These are phyloP conservation scores for Zygotorulaspora florentina DNA, from an alignment of 805 yeast genomes.

Conservation along the genomic window DNA sequence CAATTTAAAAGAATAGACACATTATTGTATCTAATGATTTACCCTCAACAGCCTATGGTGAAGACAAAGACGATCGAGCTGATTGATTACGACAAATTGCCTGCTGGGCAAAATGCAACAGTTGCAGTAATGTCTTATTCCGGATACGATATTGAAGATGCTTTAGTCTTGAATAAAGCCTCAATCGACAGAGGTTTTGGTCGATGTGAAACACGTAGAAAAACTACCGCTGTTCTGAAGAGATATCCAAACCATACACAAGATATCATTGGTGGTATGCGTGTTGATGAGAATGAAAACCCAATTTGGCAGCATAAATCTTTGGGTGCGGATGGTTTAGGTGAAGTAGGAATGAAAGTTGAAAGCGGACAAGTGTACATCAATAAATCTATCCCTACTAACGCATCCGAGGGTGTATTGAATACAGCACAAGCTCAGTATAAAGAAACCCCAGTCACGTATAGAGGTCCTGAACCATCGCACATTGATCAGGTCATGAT, in stretches of 20 bases:
- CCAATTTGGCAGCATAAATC: conserved; percentile 85
- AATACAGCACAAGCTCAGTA: conserved; percentile 46
- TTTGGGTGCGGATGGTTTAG: conserved; percentile 91
- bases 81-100: conserved; percentile 90
- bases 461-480: conserved; percentile 93
- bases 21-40: conserved; percentile 88
- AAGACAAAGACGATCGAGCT: conserved; percentile 95
- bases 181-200: conserved; percentile 97
- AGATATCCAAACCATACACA: conserved; percentile 91
- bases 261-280: conserved; percentile 88
- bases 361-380: conserved; percentile 92
- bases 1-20: conserved; percentile 96
- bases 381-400: conserved; percentile 87
- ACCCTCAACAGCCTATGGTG: conserved; percentile 99
- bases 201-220: conserved; percentile 91
- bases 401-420: conserved; percentile 59
- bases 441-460: conserved; percentile 86
- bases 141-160: conserved; percentile 99
- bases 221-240: conserved; percentile 84
- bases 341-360: conserved; percentile 89
- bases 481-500: conserved; percentile 97
- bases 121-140: conserved; percentile 99
- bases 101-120: conserved; percentile 98
- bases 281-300: conserved; percentile 73
- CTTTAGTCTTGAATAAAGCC: conserved; percentile 87